phyloP scores from a whole-genome alignment of 805 yeast species.

The Maudiozyma barnettii region DNA sequence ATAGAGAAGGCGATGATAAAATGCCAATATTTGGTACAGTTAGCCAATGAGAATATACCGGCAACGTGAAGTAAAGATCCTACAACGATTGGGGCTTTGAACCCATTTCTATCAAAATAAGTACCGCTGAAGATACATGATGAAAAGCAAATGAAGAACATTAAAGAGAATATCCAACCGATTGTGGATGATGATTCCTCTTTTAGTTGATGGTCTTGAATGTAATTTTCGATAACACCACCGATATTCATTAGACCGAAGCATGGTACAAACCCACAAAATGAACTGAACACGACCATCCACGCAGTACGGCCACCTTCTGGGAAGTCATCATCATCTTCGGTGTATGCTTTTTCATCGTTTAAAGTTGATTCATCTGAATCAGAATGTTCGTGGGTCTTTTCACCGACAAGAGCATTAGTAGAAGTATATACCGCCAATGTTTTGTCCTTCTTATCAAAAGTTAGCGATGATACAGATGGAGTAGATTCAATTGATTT shows the following conservation, averaged over 20 bases:
- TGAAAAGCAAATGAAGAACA: conserved; percentile 39
- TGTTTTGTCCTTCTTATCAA: neutral
- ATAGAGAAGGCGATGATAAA: conserved; percentile 50
- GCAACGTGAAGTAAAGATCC: conserved; percentile 36
- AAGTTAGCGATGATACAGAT: neutral
- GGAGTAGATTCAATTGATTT: neutral
- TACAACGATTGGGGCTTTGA: conserved; percentile 32
- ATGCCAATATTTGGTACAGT: conserved; percentile 44
- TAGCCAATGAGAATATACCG: conserved; percentile 47
- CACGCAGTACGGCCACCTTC: conserved; percentile 56
- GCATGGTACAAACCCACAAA: conserved; percentile 43
- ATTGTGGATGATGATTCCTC: conserved; percentile 37
- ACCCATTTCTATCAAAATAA: conserved; percentile 47
- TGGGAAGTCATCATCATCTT: conserved; percentile 30
- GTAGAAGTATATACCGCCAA: neutral
- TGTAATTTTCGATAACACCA: conserved; percentile 56
- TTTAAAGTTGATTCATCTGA: neutral
- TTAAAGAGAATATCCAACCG: conserved; percentile 59
- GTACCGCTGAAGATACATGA: conserved; percentile 48
- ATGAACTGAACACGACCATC: conserved; percentile 47
- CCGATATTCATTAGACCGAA: conserved; percentile 50
- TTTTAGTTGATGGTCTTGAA: conserved; percentile 45
- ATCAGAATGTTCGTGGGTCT: neutral
- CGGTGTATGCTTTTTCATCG: conserved; percentile 1
- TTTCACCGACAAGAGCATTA: neutral